Evolutionary conservation across 2,329 filamentous ascomycete genomes (phyloP).

Genomic region (Trichoderma koningii): DNA sequence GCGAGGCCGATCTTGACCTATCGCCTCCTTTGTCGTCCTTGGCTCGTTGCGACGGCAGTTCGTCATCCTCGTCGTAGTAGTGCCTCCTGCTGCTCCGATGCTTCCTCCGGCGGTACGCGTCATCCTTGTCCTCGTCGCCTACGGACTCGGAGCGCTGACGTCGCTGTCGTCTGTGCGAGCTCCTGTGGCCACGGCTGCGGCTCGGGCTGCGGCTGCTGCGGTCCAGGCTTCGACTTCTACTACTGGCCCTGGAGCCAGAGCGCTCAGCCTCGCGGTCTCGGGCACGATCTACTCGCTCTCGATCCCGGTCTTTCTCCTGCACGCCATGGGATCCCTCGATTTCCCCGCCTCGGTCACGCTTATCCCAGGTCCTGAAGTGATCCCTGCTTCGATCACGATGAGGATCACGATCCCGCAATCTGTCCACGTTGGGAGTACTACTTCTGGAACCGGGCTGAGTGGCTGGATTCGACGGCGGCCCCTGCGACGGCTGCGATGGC

Average conservation of each 20-base stretch:
- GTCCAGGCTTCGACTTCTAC: constrained; percentile 35
- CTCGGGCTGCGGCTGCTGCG: constrained; percentile 45
- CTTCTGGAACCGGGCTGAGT: constrained; percentile 47
- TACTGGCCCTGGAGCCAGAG: constrained; percentile 42
- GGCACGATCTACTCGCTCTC: constrained; percentile 24
- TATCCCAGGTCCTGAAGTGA: constrained; percentile 34
- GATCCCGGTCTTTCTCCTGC: constrained; percentile 25
- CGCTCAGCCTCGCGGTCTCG: constrained; percentile 32
- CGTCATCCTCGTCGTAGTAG: constrained; percentile 47
- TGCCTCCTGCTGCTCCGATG: constrained; percentile 50
- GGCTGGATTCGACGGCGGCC: constrained; percentile 27
- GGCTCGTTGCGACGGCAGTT: constrained; percentile 46
- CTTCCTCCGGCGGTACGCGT: constrained; percentile 52
- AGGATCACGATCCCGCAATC: constrained; percentile 40
- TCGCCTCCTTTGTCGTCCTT: constrained; percentile 50
- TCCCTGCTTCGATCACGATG: constrained; percentile 43
- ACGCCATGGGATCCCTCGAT: constrained; percentile 30
- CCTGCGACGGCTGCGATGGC: constrained; percentile 22
- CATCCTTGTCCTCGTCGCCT: constrained; percentile 51
- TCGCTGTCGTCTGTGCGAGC: constrained; percentile 51
- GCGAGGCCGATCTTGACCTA: constrained; percentile 66
- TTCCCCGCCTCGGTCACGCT: constrained; percentile 31
- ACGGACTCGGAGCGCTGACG: constrained; percentile 58
- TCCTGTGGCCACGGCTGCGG: constrained; percentile 49
- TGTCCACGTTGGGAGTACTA: constrained; percentile 48